Conservation (phyloP, 177 flowering plant species). For the Vitis hybrid region DNA sequence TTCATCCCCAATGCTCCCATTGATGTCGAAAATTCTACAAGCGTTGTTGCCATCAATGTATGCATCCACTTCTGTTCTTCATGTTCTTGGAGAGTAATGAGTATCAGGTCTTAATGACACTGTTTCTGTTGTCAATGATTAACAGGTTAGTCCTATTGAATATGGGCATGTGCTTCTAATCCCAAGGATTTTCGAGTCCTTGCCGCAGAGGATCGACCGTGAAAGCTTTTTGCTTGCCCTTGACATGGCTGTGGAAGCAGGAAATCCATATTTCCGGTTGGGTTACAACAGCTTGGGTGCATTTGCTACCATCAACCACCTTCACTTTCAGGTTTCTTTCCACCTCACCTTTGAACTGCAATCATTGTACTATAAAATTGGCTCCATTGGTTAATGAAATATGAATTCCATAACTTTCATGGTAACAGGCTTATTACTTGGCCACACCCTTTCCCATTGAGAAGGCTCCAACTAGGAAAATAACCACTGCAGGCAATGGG, state of each 20-base stretch:
- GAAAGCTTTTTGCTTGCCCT: conserved; percentile 75
- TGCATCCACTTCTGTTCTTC: conserved; percentile 4
- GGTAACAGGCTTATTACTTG: conserved; percentile 72
- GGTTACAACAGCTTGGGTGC: conserved; percentile 97
- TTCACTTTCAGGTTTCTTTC: conserved; percentile 75
- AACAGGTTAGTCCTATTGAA: conserved; percentile 89
- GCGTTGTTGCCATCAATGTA: conserved; percentile 86
- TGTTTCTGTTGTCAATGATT: background rate
- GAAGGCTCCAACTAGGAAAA: conserved; percentile 62
- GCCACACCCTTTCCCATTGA: conserved; percentile 75
- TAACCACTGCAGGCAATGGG: conserved; percentile 32
- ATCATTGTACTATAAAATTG: background rate
- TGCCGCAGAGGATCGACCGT: conserved; percentile 80
- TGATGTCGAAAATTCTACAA: conserved; percentile 55
- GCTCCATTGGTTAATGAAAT: background rate
- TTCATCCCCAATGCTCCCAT: conserved; percentile 61
- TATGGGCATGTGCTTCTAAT: conserved; percentile 87
- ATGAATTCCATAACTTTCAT: background rate
- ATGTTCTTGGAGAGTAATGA: background rate
- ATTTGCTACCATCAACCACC: conserved; percentile 90
- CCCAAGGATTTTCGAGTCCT: conserved; percentile 67
- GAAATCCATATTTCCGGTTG: conserved; percentile 68
- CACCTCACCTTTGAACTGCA: background rate
- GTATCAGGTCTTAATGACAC: background rate
- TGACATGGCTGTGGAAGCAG: conserved; percentile 74